phyloP scores from a whole-genome alignment of 78 protist species.

The Dictyostelium capitatum region DNA sequence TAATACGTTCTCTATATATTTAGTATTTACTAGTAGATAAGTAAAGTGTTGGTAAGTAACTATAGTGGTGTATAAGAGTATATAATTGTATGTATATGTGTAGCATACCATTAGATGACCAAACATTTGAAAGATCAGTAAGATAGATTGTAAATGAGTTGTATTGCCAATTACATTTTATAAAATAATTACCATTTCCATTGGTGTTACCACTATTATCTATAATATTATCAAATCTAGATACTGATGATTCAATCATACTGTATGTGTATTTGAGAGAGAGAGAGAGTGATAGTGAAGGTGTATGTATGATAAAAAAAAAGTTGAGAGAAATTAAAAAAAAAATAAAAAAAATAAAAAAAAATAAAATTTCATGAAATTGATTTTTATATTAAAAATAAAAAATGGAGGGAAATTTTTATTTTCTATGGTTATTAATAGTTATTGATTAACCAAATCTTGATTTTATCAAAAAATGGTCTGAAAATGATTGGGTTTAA shows the following conservation, averaged over 20 bases:
- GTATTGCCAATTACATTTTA: conserved; percentile 24
- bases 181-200: not conserved
- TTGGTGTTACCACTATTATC: not conserved
- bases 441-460: too few relatives aligned
- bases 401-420: too few relatives aligned
- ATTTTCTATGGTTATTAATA: too few relatives aligned
- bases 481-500: too few relatives aligned
- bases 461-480: too few relatives aligned
- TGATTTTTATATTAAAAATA: too few relatives aligned
- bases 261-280: not conserved
- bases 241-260: conserved; percentile 6
- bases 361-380: not conserved
- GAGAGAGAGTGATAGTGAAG: not conserved
- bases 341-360: not conserved
- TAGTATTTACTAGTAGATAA: not conserved
- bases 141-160: conserved; percentile 11
- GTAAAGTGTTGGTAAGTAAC: too few relatives aligned
- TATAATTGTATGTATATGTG: too few relatives aligned
- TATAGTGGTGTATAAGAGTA: not conserved
- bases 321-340: not conserved
- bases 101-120: conserved; percentile 22
- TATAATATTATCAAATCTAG: conserved; percentile 1
- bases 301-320: not conserved
- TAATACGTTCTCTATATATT: conserved; percentile 53
- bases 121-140: conserved; percentile 18